Percentiles rank a stretch among this genome's conserved stretches.
These are phyloP conservation scores for Parasitella parasitica DNA, from an alignment of 371 early-diverging fungal genomes.

Conservation along the genomic window DNA sequence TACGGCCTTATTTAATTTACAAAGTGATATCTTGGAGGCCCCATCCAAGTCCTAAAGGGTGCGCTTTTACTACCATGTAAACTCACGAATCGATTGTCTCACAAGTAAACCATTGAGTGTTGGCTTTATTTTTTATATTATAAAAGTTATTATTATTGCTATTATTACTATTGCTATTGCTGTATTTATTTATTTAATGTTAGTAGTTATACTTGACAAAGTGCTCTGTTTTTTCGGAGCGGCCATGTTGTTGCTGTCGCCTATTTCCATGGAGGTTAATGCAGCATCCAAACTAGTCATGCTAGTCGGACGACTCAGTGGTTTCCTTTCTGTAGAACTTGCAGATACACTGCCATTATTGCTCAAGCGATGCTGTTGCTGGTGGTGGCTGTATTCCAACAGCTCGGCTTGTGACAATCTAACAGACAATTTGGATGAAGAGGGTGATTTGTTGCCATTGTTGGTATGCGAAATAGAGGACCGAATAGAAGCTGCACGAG, in stretches of 20 bases:
- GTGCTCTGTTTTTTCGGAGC: background rate
- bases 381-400: constrained; percentile 27
- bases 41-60: too few species aligned
- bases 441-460: background rate
- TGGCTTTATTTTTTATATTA: too few species aligned
- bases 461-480: constrained; percentile 14
- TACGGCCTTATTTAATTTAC: too few species aligned
- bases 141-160: background rate
- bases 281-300: constrained; percentile 38
- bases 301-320: constrained; percentile 27
- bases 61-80: too few species aligned
- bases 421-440: constrained; percentile 8
- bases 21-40: too few species aligned
- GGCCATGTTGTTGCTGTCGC: background rate
- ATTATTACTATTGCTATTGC: background rate
- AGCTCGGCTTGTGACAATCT: constrained; percentile 36
- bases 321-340: background rate
- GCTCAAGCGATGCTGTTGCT: background rate
- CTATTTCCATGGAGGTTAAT: constrained; percentile 21
- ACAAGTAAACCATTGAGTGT: too few species aligned
- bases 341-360: background rate
- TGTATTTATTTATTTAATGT: background rate
- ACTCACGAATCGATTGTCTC: too few species aligned
- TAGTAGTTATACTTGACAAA: background rate
- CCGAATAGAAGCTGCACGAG: constrained; percentile 17